Evolutionary conservation across 2,329 filamentous ascomycete genomes (phyloP).

Genomic region (Cryphonectria naterciae): DNA sequence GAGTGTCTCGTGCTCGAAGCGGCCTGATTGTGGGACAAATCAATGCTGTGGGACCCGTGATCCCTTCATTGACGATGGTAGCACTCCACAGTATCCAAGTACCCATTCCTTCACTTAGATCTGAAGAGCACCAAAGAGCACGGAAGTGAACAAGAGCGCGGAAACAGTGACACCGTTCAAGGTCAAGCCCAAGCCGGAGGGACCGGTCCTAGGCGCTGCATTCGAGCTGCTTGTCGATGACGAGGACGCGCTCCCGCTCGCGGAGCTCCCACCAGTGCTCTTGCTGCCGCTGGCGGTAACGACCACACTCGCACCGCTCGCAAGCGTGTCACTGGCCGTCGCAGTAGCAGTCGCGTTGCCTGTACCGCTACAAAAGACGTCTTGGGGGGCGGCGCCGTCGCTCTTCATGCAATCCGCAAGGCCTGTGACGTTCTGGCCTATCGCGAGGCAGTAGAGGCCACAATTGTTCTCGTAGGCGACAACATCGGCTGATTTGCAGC

Average conservation of each 20-base stretch:
- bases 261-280: constrained; percentile 1
- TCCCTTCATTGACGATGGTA: neutral
- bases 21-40: neutral
- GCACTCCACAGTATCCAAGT: neutral
- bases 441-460: constrained; percentile 50
- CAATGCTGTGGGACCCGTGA: neutral
- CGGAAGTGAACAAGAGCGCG: constrained; percentile 14
- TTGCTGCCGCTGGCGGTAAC: constrained; percentile 18
- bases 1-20: neutral
- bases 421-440: constrained; percentile 42
- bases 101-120: neutral
- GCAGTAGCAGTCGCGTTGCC: constrained; percentile 43
- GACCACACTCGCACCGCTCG: constrained; percentile 36
- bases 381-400: constrained; percentile 38
- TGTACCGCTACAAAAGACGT: constrained; percentile 46
- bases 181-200: neutral
- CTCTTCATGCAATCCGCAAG: constrained; percentile 42
- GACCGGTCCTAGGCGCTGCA: constrained; percentile 12
- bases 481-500: constrained; percentile 40
- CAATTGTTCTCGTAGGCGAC: constrained; percentile 41
- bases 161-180: constrained; percentile 4
- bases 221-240: constrained; percentile 17
- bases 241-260: constrained; percentile 4
- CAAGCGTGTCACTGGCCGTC: constrained; percentile 29
- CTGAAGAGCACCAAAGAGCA: constrained; percentile 3